These are phyloP conservation scores for Vanrija sp. DNA, from an alignment of 1,284 basidiomycete genomes.

Conservation along the genomic window DNA sequence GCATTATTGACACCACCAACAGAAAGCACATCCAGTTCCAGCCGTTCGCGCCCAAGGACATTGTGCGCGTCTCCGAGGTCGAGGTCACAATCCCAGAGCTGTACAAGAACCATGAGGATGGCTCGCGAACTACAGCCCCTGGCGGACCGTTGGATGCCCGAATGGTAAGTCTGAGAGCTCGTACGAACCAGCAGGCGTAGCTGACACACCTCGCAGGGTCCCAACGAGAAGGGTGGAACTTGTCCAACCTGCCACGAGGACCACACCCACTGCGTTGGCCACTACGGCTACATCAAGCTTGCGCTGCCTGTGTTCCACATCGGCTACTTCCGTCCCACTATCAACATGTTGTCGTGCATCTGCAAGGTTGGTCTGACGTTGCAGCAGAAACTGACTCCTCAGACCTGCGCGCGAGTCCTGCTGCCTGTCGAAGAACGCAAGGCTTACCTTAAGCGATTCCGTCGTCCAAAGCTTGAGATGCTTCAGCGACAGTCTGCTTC, in stretches of 20 bases:
- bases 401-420: conserved; percentile 94
- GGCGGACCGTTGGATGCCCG: conserved; percentile 86
- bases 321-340: conserved; percentile 95
- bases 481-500: conserved; percentile 79
- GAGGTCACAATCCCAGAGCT: conserved; percentile 88
- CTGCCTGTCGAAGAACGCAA: conserved; percentile 84
- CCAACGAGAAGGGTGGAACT: conserved; percentile 85
- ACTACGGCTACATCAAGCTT: conserved; percentile 96
- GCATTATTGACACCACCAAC: conserved; percentile 5
- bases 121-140: conserved; percentile 65
- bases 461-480: conserved; percentile 86
- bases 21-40: conserved; percentile 95
- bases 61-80: conserved; percentile 89
- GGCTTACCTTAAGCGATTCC: conserved; percentile 79
- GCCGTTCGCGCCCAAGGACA: conserved; percentile 84
- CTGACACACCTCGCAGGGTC: conserved; percentile 61
- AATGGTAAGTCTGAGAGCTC: conserved; percentile 56
- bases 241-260: conserved; percentile 94
- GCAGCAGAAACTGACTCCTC: not conserved
- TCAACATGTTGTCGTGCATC: conserved; percentile 88
- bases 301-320: conserved; percentile 96
- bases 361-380: conserved; percentile 68
- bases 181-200: not conserved
- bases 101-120: conserved; percentile 60
- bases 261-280: conserved; percentile 93